These are phyloP conservation scores for Petunia hybrid DNA, from an alignment of 305 asterid species.

Conservation along the genomic window DNA sequence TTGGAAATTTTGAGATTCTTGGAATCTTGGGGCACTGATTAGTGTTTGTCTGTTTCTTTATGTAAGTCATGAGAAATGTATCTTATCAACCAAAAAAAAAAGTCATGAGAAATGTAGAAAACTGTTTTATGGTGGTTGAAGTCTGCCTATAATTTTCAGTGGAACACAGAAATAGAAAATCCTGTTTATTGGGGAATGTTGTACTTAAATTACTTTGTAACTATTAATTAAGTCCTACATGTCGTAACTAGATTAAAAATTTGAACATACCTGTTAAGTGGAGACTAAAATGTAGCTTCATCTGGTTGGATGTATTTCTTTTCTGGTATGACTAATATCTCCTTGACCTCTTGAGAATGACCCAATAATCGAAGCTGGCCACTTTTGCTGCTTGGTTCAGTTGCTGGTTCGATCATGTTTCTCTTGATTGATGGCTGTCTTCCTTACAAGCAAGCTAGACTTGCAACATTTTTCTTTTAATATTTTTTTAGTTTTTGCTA, in stretches of 20 bases:
- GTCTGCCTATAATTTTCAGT: neutral
- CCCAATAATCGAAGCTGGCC: neutral
- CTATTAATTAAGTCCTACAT: neutral
- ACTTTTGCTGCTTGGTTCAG: neutral
- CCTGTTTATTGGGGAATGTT: neutral
- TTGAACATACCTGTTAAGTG: neutral
- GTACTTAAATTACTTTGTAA: neutral
- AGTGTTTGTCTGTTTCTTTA: neutral
- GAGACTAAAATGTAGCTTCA: neutral
- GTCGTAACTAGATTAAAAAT: neutral
- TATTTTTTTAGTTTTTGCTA: neutral
- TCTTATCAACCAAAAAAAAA: too few relatives aligned
- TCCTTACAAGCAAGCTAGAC: neutral
- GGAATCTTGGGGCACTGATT: neutral
- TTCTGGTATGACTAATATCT: neutral
- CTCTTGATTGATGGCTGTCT: neutral
- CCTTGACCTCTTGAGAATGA: neutral
- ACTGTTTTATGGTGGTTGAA: neutral
- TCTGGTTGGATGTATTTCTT: neutral
- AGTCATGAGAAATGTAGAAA: neutral
- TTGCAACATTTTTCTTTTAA: neutral
- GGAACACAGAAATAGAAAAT: neutral
- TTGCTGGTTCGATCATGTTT: slow-evolving; percentile 12
- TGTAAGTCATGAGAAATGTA: neutral
- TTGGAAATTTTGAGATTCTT: neutral